Percentiles rank a stretch among this genome's conserved stretches.
These are phyloP conservation scores for Nemania serpens DNA, from an alignment of 2,329 filamentous ascomycete species.

Conservation along the genomic window DNA sequence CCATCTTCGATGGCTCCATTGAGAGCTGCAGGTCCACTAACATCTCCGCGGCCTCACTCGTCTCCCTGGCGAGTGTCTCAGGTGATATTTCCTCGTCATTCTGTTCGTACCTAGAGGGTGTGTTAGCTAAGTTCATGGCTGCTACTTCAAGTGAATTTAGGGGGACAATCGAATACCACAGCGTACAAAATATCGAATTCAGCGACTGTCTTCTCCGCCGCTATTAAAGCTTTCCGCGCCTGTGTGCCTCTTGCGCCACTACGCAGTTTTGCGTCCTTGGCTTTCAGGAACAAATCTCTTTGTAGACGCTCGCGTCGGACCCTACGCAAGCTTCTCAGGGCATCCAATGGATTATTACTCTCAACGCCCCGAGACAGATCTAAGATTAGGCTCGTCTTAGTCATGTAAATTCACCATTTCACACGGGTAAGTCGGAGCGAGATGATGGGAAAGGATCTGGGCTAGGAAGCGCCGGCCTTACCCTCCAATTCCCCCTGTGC, in stretches of 20 bases:
- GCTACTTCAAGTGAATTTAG: not conserved
- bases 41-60: slow-evolving; percentile 70
- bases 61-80: slow-evolving; percentile 65
- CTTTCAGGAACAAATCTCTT: slow-evolving; percentile 67
- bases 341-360: slow-evolving; percentile 57
- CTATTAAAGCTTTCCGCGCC: slow-evolving; percentile 74
- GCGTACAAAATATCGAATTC: slow-evolving; percentile 59
- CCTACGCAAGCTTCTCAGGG: slow-evolving; percentile 64
- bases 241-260: slow-evolving; percentile 76
- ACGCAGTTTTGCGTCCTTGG: slow-evolving; percentile 73
- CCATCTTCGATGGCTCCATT: slow-evolving; percentile 67
- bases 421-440: not conserved
- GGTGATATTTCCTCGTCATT: slow-evolving; percentile 60
- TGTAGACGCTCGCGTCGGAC: slow-evolving; percentile 66
- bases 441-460: too few relatives aligned
- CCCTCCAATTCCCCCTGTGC: slow-evolving; percentile 65
- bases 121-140: slow-evolving; percentile 4
- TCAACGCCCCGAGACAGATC: slow-evolving; percentile 66
- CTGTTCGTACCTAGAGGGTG: slow-evolving; percentile 51
- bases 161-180: not conserved
- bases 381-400: slow-evolving; percentile 28
- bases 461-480: slow-evolving; percentile 39
- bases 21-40: slow-evolving; percentile 70
- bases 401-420: not conserved
- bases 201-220: slow-evolving; percentile 68